phyloP scores from a whole-genome alignment of 2,329 filamentous ascomycete species.

The Cordyceps farinosa region DNA sequence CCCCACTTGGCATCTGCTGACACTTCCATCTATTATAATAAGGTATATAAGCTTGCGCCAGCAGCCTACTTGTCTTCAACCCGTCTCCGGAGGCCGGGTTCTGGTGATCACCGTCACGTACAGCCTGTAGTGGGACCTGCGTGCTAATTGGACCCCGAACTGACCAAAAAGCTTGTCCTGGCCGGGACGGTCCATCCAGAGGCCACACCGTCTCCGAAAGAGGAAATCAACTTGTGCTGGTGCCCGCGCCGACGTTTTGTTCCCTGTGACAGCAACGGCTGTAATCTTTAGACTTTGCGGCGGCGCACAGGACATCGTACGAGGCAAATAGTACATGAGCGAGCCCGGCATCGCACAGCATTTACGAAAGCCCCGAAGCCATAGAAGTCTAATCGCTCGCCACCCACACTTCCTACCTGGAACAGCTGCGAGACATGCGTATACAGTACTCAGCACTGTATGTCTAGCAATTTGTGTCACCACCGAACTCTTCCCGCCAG shows the following conservation, averaged over 20 bases:
- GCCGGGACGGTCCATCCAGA: slow-evolving; percentile 10
- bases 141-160: slow-evolving; percentile 5
- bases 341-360: background rate
- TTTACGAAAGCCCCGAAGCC: background rate
- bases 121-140: slow-evolving; percentile 4
- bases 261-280: background rate
- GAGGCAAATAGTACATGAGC: background rate
- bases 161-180: slow-evolving; percentile 6
- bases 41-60: background rate
- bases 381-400: background rate
- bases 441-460: slow-evolving; percentile 2
- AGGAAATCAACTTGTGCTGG: slow-evolving; percentile 14
- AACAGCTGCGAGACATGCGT: background rate
- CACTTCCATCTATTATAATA: background rate
- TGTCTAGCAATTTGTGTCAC: background rate
- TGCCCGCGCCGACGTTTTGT: background rate
- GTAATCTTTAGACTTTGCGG: background rate
- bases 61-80: background rate
- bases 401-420: background rate
- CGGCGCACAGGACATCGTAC: background rate
- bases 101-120: background rate
- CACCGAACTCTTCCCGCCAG: background rate
- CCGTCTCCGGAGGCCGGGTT: background rate
- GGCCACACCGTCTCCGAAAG: slow-evolving; percentile 16
- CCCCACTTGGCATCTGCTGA: slow-evolving; percentile 9